Evolutionary conservation across 2,329 filamentous ascomycete species (phyloP), one percentile per base, ranked within the genome.

Genomic region (Mycogone perniciosa): DNA sequence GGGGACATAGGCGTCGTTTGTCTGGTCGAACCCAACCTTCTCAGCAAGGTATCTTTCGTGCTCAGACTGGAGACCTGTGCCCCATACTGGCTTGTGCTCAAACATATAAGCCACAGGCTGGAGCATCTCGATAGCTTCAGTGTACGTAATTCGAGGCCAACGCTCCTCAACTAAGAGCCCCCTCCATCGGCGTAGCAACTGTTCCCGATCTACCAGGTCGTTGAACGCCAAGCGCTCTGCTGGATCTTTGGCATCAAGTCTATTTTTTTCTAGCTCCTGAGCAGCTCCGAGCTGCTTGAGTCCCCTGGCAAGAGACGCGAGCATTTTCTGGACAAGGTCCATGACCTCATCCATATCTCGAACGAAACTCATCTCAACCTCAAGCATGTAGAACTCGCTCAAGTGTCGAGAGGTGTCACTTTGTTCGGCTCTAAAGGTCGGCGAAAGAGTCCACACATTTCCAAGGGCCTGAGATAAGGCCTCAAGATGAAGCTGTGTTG

Each of bases 321-420:
- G 74, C 77, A 96, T 83, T 49, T 84, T 75, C 67, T 97, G 89
- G 2, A 89, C 80, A n/a, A 92, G 68, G 51, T 84, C 75, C 79
- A 95, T 93, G 59, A 99, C 76, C 29, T 79, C 73, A 31, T 78
- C 72, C 57, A 96, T 75, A 56, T 82, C 73, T 43, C 87, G 76
- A 39, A 85, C 80, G 65, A 96, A 96, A 61, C 83, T 85, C 65
- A 91, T 75, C 68, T 99, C 93, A 11, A 85, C 91, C 69, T 99
- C 93, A 2, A 99, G 80, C 93, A 99, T 97, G 71, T 97, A 97
- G 63, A 99, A 97, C 64, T 99, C 93, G 72, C 89, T 96, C 54
- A 99, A 75, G 69, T 99, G 93, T 30, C 93, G 84, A 5, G 90
- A 85, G 0, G 93, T 97, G 63, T 97, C 91, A 68, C 90, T 96